Evolutionary conservation across 345 rosid genomes (phyloP), one percentile per base, ranked within the genome.

Genomic region (Erysimum cheiranthoides): DNA sequence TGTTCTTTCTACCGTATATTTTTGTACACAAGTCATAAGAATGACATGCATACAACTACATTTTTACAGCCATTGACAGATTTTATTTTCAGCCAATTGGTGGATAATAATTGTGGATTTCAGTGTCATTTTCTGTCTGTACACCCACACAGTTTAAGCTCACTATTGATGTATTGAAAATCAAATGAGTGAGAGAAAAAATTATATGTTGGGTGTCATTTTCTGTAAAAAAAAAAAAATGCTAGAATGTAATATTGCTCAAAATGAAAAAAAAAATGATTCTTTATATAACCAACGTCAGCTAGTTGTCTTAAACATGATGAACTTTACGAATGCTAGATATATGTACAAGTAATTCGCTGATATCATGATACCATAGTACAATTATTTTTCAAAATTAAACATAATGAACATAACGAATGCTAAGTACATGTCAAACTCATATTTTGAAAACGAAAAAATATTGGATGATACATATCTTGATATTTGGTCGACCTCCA

Each of bases 401-500:
- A 7, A 47, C 52, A 11, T 28, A 36, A 53, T 53, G 36, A 56
- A 31, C 40, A 17, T 36, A 17, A 36, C 46, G 10, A 60, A 38
- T 53, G 32, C 34, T 28, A 12, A 12, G 17, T 14, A 13, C 59
- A 53, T 28, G 36, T 28, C 59, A 49, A 10, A 17, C 5, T 8
- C 53, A 8, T 17, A 17, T 21, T 49, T 17, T 49, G 46, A 42
- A 42, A 42, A 4, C 28, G 27, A 16, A 49, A 49, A 18, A 49
- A 12, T 21, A 34, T 34, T 49, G 18, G 28, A 47, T 70, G 38
- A 47, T 71, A 14, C 7, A 61, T 47, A 60, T 35, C 38, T 46
- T 72, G 52, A 72, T 27, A 50, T n/a, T 17, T 38, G 10, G 39
- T 38, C 49, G 32, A 70, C 45, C 73, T 70, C 31, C 13, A 51